Evolutionary conservation across 2,329 filamentous ascomycete species (phyloP), one percentile per base, ranked within the genome.

Genomic region (Neonectria hederae): DNA sequence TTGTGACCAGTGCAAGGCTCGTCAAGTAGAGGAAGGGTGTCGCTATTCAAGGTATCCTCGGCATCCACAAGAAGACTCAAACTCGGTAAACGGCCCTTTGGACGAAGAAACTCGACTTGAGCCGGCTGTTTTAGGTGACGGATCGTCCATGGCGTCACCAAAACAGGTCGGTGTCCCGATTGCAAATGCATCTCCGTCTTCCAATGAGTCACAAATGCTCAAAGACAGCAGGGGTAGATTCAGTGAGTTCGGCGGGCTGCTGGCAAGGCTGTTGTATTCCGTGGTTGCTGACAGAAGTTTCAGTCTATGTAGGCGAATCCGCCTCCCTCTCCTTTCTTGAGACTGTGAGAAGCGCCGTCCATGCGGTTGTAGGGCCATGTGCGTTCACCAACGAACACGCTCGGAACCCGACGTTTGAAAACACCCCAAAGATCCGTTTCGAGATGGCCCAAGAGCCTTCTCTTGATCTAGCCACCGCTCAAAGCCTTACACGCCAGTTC

Each of bases 321-420:
- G 38, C 54, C n/a, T 56, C 54, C 24, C 54, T 56, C 9, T 56
- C 54, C 22, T 56, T 56, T 56, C 54, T 56, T 19, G 54, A 56
- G 42, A 56, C 54, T 14, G 54, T 56, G 26, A 56, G 54, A 35
- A 46, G 40, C 19, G 40, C 54, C 5, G 54, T 56, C 5, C 54
- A 56, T 22, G 54, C 22, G 35, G 54, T 26, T 8, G 54, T 56
- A n/a, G 42, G 54, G 26, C 28, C 42, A 35, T 56, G 54, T 38
- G 38, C 54, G 2, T 56, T 46, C 19, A 46, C 14, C 42, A 56
- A 56, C 38, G 54, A 46, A 26, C 54, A 24, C 22, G 24, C 40
- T 35, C 42, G 54, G 17, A 42, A 56, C 30, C 24, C 24, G 26
- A 56, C 48, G 54, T 35, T 56, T 24, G 54, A 56, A 24, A 56